Base-by-base conservation (phyloP, 768 basidiomycete genomes). In the Pleurotus eryngii region DNA sequence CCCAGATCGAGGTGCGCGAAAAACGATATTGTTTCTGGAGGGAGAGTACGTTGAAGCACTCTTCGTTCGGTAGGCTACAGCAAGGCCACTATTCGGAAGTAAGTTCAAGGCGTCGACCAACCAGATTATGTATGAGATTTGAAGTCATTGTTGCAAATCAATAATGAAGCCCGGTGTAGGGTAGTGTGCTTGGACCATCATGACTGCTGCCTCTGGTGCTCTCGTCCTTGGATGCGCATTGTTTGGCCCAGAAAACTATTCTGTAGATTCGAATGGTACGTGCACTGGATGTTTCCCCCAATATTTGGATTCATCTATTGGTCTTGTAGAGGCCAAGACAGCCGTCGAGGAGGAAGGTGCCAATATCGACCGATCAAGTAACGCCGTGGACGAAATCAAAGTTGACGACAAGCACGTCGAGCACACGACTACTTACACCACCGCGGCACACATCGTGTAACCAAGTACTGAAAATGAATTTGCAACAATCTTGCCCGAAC, bases 171-270 rank as follows among this genome's bases (percentile, higher is more conserved):
- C 14, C 35, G 42, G 27, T 5, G 42, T 39, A 63, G 62, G 62
- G 57, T 14, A 57, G 20, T 17, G 60, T 61, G 7, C 57, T n/a
- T n/a, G 61, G 39, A 60, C 60, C 15, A 61, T 59, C n/a, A 59
- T 59, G 57, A 55, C 60, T 18, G 60, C 60, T 46, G 57, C 62
- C 9, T 61, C 62, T 15, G 58, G 57, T 55, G 50, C 35, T n/a
- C 46, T 60, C 5, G 24, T 60, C 14, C 27, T 62, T 3, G 48
- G 43, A 17, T 59, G 58, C 22, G 59, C 37, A 1, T 18, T 62
- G 14, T 60, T 62, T 35, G 61, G 61, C 11, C 61, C 59, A 4
- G 61, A 62, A 43, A 56, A 39, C 5, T 59, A 62, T 49, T 61
- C 61, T n/a, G 56, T 49, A n/a, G 22, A 55, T 37, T 60, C 60